A percentile compares a stretch with the other conserved stretches of the same genome.
Conservation (phyloP, 495 filamentous ascomycete genomes). For the Astrothelium subdiscretum region DNA sequence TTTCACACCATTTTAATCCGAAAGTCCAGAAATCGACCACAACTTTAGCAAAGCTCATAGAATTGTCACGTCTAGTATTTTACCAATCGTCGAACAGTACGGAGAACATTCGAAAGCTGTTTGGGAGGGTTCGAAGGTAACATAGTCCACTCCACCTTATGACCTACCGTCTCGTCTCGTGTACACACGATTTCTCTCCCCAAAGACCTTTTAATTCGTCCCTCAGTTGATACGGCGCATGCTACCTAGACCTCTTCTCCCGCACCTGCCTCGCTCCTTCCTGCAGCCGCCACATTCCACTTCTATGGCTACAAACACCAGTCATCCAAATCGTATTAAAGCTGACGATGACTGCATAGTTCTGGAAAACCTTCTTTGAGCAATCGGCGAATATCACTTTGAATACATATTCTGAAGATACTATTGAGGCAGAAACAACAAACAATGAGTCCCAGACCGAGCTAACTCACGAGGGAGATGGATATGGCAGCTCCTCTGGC, state of each 20-base stretch:
- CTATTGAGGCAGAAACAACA: slow-evolving; percentile 37
- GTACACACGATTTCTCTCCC: too few species aligned
- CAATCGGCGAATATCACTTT: slow-evolving; percentile 93
- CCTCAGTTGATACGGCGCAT: too few species aligned
- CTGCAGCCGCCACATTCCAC: too few species aligned
- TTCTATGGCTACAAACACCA: too few species aligned
- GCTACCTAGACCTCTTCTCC: neutral
- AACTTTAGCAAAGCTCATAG: slow-evolving; percentile 96
- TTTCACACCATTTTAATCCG: neutral
- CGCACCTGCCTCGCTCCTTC: too few species aligned
- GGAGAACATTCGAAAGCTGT: slow-evolving; percentile 85
- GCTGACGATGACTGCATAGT: slow-evolving; percentile 39
- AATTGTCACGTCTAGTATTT: slow-evolving; percentile 85
- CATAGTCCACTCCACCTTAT: neutral
- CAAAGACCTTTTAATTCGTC: too few species aligned
- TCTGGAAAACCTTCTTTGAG: slow-evolving; percentile 99
- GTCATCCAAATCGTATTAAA: too few species aligned
- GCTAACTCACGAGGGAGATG: slow-evolving; percentile 30
- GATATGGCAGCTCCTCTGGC: slow-evolving; percentile 39
- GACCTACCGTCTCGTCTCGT: too few species aligned
- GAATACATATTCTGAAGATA: slow-evolving; percentile 84
- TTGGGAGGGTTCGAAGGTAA: slow-evolving; percentile 91
- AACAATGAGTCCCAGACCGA: slow-evolving; percentile 38
- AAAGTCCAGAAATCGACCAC: slow-evolving; percentile 74
- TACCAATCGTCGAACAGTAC: slow-evolving; percentile 94